Evolutionary conservation across 495 filamentous ascomycete species (phyloP), one percentile per base, ranked within the genome.

Genomic region (Hypomontagnella monticulosa): DNA sequence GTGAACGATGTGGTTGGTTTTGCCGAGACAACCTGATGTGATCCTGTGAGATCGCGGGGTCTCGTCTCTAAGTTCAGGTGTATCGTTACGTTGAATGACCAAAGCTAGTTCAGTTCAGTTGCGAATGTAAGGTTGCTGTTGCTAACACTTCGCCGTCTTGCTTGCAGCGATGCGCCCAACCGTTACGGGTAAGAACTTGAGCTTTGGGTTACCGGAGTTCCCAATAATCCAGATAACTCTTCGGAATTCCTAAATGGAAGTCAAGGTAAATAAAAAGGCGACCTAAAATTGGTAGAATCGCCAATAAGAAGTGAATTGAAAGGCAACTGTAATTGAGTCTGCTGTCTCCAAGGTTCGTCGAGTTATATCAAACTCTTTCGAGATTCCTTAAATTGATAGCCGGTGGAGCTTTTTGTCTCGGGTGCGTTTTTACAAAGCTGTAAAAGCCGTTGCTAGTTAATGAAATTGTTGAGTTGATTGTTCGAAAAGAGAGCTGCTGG

Each of bases 11-110:
- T 64, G 56, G 66, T 60, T 61, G 60, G 60, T 56, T 58, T 10
- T 56, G 44, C 55, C 56, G 66, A 69, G 32, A 64, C 60, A 55
- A 63, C 41, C 65, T 64, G 66, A 69, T 63, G 27, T 57, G 56
- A 61, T 61, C 66, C 61, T 69, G 40, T 69, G 60, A 69, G 60
- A 61, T 69, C 59, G 66, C 66, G 66, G 66, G 66, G 59, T 57
- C 34, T 41, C 30, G 11, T 32, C 37, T 57, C 46, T 40, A 15
- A 62, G 48, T 34, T 12, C 49, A 68, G 43, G 60, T 69, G 66
- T 69, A 69, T 69, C 66, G 66, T 69, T 69, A 69, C 66, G 49
- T 69, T 48, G 34, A 41, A 60, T 60, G 56, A 50, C 60, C 55
- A 46, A 60, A 36, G 19, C 43, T 44, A 64, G 51, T 55, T 38